Evolutionary conservation across 2,329 filamentous ascomycete species (phyloP).

Genomic region (Neofusicoccum kwambonambiense): DNA sequence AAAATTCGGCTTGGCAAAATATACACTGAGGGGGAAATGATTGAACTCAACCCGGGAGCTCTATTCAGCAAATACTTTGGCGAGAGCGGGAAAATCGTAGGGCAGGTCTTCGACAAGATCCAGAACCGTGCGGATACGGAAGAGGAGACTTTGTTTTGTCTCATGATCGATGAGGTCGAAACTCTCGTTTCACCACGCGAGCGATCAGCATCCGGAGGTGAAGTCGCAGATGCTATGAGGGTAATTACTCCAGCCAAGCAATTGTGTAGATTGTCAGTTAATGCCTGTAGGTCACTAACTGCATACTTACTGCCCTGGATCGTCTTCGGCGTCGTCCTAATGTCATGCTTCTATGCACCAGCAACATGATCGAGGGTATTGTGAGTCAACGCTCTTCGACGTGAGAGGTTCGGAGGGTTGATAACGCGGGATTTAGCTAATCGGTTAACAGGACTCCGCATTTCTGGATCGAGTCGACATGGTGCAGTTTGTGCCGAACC

Average conservation of each 20-base stretch:
- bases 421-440: not conserved
- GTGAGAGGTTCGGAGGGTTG: too few relatives aligned
- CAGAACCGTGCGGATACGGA: slow-evolving; percentile 28
- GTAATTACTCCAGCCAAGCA: slow-evolving; percentile 23
- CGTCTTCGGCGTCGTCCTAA: slow-evolving; percentile 43
- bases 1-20: slow-evolving; percentile 43
- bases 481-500: slow-evolving; percentile 44
- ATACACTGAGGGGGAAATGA: slow-evolving; percentile 39
- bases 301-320: slow-evolving; percentile 50
- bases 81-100: slow-evolving; percentile 47
- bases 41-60: slow-evolving; percentile 47
- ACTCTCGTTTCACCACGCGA: slow-evolving; percentile 48
- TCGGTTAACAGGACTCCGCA: slow-evolving; percentile 38
- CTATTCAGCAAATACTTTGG: slow-evolving; percentile 50
- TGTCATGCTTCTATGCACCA: slow-evolving; percentile 51
- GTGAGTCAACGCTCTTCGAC: not conserved
- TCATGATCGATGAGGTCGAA: slow-evolving; percentile 47
- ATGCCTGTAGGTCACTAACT: slow-evolving; percentile 43
- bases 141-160: not conserved
- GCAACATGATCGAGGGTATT: slow-evolving; percentile 47
- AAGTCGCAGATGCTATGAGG: slow-evolving; percentile 48
- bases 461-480: slow-evolving; percentile 52
- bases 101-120: slow-evolving; percentile 44
- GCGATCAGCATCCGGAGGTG: slow-evolving; percentile 38
- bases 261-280: not conserved